Conservation (phyloP, 2,329 filamentous ascomycete species). For the Trichoderma oligosporum region DNA sequence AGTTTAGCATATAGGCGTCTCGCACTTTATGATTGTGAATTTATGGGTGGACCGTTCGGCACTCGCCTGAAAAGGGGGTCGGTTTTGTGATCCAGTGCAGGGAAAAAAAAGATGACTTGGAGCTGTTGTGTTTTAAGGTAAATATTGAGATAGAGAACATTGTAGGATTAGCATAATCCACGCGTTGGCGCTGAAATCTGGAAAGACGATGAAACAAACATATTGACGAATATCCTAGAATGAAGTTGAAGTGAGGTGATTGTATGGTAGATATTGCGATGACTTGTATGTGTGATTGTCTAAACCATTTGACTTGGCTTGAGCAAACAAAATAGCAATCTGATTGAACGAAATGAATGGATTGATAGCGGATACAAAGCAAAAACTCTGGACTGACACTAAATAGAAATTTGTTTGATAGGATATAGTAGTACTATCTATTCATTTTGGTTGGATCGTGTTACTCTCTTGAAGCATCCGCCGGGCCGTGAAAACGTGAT, state of each 20-base stretch:
- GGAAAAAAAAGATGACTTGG: neutral
- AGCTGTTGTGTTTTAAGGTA: slow-evolving; percentile 1
- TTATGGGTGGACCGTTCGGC: slow-evolving; percentile 13
- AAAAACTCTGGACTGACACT: too few relatives aligned
- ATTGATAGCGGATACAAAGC: too few relatives aligned
- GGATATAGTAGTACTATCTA: too few relatives aligned
- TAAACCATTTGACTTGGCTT: too few relatives aligned
- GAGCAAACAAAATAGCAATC: too few relatives aligned
- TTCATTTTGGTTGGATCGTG: neutral
- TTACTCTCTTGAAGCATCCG: neutral
- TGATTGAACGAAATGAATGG: too few relatives aligned
- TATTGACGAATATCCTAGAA: too few relatives aligned
- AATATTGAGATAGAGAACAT: neutral
- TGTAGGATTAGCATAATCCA: neutral
- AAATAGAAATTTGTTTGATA: too few relatives aligned
- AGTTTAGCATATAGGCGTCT: slow-evolving; percentile 18
- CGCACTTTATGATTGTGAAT: slow-evolving; percentile 17
- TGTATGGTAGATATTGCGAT: too few relatives aligned
- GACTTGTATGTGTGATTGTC: too few relatives aligned
- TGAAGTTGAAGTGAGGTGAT: too few relatives aligned
- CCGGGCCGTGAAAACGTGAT: slow-evolving; percentile 13
- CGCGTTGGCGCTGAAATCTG: neutral
- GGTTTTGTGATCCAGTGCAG: neutral
- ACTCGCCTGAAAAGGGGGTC: neutral
- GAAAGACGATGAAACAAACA: slow-evolving; percentile 3